A percentile compares a stretch with the other conserved stretches of the same genome.
phyloP scores from a whole-genome alignment of 495 filamentous ascomycete species.

The Stereocaulon alpinum region DNA sequence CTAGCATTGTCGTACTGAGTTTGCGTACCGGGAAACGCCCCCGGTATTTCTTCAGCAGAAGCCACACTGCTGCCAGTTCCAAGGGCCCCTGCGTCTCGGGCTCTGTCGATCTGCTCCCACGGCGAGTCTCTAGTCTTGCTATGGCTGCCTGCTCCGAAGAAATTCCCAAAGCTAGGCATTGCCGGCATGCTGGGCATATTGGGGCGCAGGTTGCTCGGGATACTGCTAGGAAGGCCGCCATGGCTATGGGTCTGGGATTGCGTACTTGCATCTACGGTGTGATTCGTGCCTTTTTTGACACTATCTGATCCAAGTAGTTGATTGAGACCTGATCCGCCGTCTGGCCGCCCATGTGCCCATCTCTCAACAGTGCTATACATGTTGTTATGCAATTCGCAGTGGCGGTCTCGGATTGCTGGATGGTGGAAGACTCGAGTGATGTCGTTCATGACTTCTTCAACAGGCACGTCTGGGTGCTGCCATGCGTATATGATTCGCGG shows the following conservation, averaged over 20 bases:
- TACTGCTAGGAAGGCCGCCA: constrained; percentile 14
- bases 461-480: constrained; percentile 71
- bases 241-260: constrained; percentile 13
- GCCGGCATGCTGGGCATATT: neutral
- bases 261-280: constrained; percentile 32
- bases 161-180: constrained; percentile 2
- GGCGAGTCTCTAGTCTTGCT: constrained; percentile 18
- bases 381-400: constrained; percentile 63
- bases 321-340: constrained; percentile 54
- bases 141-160: constrained; percentile 22
- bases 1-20: constrained; percentile 15
- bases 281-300: constrained; percentile 73
- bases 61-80: neutral
- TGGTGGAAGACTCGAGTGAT: constrained; percentile 78
- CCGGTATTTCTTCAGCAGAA: neutral
- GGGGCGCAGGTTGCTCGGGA: neutral
- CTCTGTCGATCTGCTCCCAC: constrained; percentile 14
- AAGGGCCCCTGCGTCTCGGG: constrained; percentile 8
- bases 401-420: constrained; percentile 62
- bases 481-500: constrained; percentile 83
- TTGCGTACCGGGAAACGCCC: constrained; percentile 10
- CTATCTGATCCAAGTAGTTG: constrained; percentile 63
- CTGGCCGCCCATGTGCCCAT: constrained; percentile 60
- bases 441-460: constrained; percentile 69
- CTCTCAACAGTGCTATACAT: constrained; percentile 77